Percentiles rank a stretch among this genome's conserved stretches.
Conservation (phyloP, 768 basidiomycete genomes). For the Suillus subaureus region DNA sequence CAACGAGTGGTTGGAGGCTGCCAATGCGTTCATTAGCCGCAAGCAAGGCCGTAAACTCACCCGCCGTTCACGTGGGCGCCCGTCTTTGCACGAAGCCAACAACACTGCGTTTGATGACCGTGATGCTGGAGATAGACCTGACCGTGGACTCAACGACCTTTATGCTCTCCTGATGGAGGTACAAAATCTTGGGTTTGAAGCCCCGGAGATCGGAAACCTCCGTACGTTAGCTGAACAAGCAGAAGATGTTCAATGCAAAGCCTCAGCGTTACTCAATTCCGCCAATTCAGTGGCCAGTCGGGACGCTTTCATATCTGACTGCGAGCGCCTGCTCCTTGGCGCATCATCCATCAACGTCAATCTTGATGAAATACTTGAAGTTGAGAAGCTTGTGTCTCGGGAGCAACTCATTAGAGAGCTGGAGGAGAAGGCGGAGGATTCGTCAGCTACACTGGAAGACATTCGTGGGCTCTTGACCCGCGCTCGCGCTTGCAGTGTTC, state of each 20-base stretch:
- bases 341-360: constrained; percentile 82
- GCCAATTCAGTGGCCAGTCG: constrained; percentile 47
- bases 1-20: constrained; percentile 87
- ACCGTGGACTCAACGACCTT: constrained; percentile 71
- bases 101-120: constrained; percentile 35
- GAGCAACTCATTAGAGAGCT: constrained; percentile 78
- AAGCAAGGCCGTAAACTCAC: constrained; percentile 83
- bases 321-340: constrained; percentile 68
- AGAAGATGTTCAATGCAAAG: constrained; percentile 63
- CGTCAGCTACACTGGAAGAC: constrained; percentile 68
- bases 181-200: constrained; percentile 81
- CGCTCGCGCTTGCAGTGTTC: constrained; percentile 67
- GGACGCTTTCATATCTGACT: constrained; percentile 63
- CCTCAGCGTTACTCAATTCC: constrained; percentile 51
- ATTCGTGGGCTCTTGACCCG: constrained; percentile 72
- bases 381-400: constrained; percentile 81
- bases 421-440: constrained; percentile 71
- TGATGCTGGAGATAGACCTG: constrained; percentile 69
- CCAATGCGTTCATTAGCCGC: constrained; percentile 75
- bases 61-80: constrained; percentile 60
- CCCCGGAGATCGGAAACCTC: constrained; percentile 68
- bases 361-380: constrained; percentile 73
- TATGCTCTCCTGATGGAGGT: constrained; percentile 71
- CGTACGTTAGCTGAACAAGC: constrained; percentile 59
- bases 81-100: constrained; percentile 44